These are phyloP conservation scores for Malassezia slooffiae DNA, from an alignment of 1,284 basidiomycete species.

Conservation along the genomic window DNA sequence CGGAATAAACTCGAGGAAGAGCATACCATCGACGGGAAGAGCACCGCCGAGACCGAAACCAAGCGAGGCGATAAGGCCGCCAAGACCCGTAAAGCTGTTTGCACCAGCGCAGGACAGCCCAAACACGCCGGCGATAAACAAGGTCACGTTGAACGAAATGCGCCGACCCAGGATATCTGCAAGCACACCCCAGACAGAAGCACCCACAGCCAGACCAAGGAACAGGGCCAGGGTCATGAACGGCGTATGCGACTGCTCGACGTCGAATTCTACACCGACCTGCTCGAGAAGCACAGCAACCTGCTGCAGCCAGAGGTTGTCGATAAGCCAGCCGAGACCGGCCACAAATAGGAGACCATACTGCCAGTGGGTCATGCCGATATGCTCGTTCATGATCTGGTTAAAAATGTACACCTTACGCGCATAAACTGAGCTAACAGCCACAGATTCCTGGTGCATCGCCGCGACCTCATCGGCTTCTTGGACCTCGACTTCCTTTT, in stretches of 20 bases:
- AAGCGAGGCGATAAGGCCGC: conserved; percentile 34
- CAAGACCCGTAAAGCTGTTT: conserved; percentile 34
- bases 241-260: conserved; percentile 13
- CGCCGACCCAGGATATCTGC: conserved; percentile 44
- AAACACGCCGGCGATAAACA: conserved; percentile 41
- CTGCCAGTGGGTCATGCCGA: conserved; percentile 43
- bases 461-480: background rate
- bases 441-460: background rate
- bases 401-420: conserved; percentile 44
- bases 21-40: conserved; percentile 45
- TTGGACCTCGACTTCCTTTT: background rate
- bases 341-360: conserved; percentile 24
- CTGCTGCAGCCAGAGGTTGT: conserved; percentile 42
- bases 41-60: conserved; percentile 44
- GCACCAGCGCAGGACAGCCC: conserved; percentile 40
- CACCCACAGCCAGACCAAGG: conserved; percentile 39
- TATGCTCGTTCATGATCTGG: conserved; percentile 43
- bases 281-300: conserved; percentile 41
- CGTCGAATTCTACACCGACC: conserved; percentile 36
- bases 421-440: conserved; percentile 26
- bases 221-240: conserved; percentile 42
- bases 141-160: conserved; percentile 42
- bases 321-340: conserved; percentile 37
- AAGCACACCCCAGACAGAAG: conserved; percentile 40
- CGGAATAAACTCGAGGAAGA: conserved; percentile 44